phyloP scores from a whole-genome alignment of 768 basidiomycete genomes.

The Tephrocybe sp. region DNA sequence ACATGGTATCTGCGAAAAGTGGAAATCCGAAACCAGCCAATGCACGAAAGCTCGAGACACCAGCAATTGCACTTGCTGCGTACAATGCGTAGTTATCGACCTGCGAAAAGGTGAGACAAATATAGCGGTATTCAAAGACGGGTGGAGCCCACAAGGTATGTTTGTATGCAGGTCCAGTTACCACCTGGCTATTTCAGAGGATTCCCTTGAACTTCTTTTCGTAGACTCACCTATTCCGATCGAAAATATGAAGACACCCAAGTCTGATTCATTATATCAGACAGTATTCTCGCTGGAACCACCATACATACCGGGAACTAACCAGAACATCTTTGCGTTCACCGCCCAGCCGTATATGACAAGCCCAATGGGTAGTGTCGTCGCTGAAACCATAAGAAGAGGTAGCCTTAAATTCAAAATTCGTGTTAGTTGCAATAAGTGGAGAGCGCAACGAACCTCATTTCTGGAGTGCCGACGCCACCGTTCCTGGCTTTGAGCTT shows the following conservation, averaged over 20 bases:
- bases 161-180: constrained; percentile 50
- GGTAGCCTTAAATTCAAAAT: constrained; percentile 22
- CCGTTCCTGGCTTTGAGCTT: constrained; percentile 45
- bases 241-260: constrained; percentile 47
- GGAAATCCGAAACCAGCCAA: constrained; percentile 66
- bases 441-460: constrained; percentile 30
- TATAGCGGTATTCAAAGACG: constrained; percentile 19
- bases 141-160: constrained; percentile 48
- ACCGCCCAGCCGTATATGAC: constrained; percentile 66
- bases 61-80: constrained; percentile 58
- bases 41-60: constrained; percentile 53
- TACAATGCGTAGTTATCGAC: constrained; percentile 85
- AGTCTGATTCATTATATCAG: constrained; percentile 11
- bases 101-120: constrained; percentile 35
- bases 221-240: constrained; percentile 49
- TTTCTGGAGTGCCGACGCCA: constrained; percentile 55
- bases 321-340: constrained; percentile 52
- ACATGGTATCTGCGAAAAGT: constrained; percentile 62
- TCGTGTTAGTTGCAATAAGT: neutral
- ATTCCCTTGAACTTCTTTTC: too few species aligned
- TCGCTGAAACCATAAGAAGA: constrained; percentile 48
- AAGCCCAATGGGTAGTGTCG: constrained; percentile 57
- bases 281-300: neutral
- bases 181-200: constrained; percentile 25
- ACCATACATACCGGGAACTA: constrained; percentile 46